These are phyloP conservation scores for Aspergillus fischeri DNA, from an alignment of 2,329 filamentous ascomycete genomes.

Conservation along the genomic window DNA sequence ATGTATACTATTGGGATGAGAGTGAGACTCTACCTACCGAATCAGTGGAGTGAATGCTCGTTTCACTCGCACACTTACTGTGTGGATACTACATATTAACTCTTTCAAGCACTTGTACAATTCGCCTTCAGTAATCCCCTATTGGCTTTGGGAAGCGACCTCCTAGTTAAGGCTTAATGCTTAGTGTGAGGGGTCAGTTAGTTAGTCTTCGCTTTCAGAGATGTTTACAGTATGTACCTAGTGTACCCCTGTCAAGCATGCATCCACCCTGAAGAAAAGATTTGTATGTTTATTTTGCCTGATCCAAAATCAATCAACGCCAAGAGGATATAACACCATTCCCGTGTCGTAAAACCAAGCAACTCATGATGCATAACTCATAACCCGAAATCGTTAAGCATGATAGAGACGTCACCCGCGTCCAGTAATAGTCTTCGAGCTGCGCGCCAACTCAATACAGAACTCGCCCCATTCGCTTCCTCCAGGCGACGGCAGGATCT, in stretches of 20 bases:
- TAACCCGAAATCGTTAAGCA: background rate
- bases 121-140: background rate
- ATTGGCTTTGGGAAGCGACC: background rate
- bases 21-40: background rate
- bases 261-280: background rate
- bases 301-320: background rate
- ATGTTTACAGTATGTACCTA: background rate
- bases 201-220: background rate
- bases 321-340: background rate
- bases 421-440: constrained; percentile 22
- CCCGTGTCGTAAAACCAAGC: background rate
- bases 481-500: constrained; percentile 56
- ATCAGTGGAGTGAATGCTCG: background rate
- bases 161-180: too few species aligned
- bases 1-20: background rate
- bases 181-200: too few species aligned
- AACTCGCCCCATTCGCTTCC: constrained; percentile 67
- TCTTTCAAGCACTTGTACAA: background rate
- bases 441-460: constrained; percentile 58
- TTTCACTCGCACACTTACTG: background rate
- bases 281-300: background rate
- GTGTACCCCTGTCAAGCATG: background rate
- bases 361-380: background rate
- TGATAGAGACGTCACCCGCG: constrained; percentile 1
- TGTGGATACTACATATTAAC: background rate